Conservation (phyloP, 1,284 basidiomycete genomes). For the Sporisorium scitamineum region DNA sequence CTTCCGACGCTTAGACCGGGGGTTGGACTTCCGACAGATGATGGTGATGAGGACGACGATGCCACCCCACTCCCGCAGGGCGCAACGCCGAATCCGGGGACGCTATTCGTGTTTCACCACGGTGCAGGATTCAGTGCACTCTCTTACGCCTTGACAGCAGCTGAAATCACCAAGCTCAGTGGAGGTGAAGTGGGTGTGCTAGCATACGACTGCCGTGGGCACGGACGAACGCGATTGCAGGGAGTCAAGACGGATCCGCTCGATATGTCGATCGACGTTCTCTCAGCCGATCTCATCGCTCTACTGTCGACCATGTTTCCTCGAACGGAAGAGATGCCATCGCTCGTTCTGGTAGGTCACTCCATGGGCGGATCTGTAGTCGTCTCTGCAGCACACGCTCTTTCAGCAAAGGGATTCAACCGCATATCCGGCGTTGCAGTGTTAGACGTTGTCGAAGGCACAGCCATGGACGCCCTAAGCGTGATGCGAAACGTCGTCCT, state of each 20-base stretch:
- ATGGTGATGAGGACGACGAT: constrained; percentile 67
- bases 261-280: constrained; percentile 60
- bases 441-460: constrained; percentile 96
- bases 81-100: constrained; percentile 70
- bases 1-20: constrained; percentile 48
- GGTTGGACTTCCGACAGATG: constrained; percentile 46
- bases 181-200: constrained; percentile 85
- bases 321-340: constrained; percentile 34
- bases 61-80: constrained; percentile 61
- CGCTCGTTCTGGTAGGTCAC: constrained; percentile 67
- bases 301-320: constrained; percentile 55
- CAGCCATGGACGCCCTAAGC: constrained; percentile 90
- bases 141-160: constrained; percentile 88
- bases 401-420: constrained; percentile 29
- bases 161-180: constrained; percentile 77
- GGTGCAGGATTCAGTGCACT: constrained; percentile 91
- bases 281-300: constrained; percentile 47
- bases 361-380: constrained; percentile 69
- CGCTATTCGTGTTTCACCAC: constrained; percentile 90
- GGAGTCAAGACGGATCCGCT: constrained; percentile 16
- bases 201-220: constrained; percentile 85
- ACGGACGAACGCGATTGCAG: constrained; percentile 73
- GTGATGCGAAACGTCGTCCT: constrained; percentile 91
- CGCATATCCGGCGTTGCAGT: constrained; percentile 83
- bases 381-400: constrained; percentile 51